Evolutionary conservation across 768 basidiomycete genomes (phyloP).

Genomic region (Tulasnella calospora): DNA sequence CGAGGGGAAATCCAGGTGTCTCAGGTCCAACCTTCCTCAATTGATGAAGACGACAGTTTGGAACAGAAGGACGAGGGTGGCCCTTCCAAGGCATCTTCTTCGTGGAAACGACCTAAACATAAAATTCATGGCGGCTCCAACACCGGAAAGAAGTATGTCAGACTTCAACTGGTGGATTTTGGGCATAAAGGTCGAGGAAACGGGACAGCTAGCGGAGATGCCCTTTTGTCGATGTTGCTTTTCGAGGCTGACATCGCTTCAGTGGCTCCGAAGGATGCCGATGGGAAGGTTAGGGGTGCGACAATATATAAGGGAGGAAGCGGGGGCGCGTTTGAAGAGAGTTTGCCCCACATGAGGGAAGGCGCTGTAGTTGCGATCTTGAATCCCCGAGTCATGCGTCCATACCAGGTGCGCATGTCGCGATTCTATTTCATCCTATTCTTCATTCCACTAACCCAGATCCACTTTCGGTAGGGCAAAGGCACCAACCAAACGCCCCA

Average conservation of each 20-base stretch:
- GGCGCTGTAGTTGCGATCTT: constrained; percentile 88
- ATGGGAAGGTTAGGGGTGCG: constrained; percentile 50
- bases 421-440: neutral
- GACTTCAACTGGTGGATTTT: constrained; percentile 78
- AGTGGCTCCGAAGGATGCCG: constrained; percentile 42
- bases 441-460: neutral
- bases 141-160: constrained; percentile 75
- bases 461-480: constrained; percentile 31
- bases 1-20: constrained; percentile 74
- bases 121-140: constrained; percentile 37
- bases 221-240: constrained; percentile 72
- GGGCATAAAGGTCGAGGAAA: constrained; percentile 41
- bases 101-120: constrained; percentile 23
- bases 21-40: constrained; percentile 39
- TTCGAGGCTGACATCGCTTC: constrained; percentile 74
- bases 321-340: constrained; percentile 81
- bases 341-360: constrained; percentile 72
- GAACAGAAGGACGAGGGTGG: constrained; percentile 34
- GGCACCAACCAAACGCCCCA: constrained; percentile 47
- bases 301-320: constrained; percentile 81
- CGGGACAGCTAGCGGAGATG: constrained; percentile 64
- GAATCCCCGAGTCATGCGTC: constrained; percentile 82
- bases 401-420: constrained; percentile 59
- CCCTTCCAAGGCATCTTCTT: constrained; percentile 22
- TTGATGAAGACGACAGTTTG: constrained; percentile 36